Base-by-base conservation (phyloP, 768 basidiomycete species). In the Serpula lacrymans region DNA sequence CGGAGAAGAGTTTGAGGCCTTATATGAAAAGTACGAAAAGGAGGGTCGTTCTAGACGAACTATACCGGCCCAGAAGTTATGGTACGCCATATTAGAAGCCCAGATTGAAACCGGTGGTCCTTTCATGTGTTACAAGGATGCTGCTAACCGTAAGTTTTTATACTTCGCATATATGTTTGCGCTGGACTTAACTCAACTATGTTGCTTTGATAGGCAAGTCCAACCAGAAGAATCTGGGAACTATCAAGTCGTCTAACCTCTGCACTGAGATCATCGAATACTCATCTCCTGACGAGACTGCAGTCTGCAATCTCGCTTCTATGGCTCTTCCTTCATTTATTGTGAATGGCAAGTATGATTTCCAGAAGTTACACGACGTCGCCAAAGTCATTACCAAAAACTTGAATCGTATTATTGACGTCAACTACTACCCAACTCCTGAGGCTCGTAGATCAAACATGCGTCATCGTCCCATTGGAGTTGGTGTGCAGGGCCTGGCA, bases 251-350 rank as follows among this genome's bases (percentile, higher is more conserved):
- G 1, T 97, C 95, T 37, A 99, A 99, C 62, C 73, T 99, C 34
- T 99, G 96, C 73, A 98, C 95, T 4, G 96, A 98, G 63, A 98
- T 99, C 61, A 88, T 99, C 62, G 89, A 99, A 65, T 98, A 97
- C 70, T 95, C 92, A 32, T 77, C 95, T 9, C 92, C 96, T 1
- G 96, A 98, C 40, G 96, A 98, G 64, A 90, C 84, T 26, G 96
- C 96, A 26, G 96, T 98, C 23, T 99, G 96, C 77, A 99, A 98
- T 65, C 80, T 99, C 37, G 96, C 96, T 6, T 99, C 96, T 9
- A 77, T 99, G 48, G 92, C 96, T 2, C 80, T 98, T 2, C 95
- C 96, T 4, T 81, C 89, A 14, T 99, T 88, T 70, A 82, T 99
- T 65, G 72, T 71, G 43, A 76, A 84, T 46, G 86, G 84, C 34